Base-by-base conservation (phyloP, 805 yeast species). In the Schwanniomyces occidentalis region DNA sequence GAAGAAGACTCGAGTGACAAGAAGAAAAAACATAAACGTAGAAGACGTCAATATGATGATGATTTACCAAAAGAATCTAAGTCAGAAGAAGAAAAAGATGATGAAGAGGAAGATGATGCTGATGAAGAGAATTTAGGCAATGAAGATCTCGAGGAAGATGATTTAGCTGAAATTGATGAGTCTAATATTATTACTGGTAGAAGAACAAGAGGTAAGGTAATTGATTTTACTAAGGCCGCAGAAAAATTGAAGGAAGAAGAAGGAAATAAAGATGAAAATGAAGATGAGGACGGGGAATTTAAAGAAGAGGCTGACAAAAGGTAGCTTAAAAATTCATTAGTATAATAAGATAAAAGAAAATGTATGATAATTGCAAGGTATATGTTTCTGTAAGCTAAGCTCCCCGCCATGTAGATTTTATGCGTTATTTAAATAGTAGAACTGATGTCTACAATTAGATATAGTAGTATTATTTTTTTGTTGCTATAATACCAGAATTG, bases 171-270 rank as follows among this genome's bases (percentile, higher is more conserved):
- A 61, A 85, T 89, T 46, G 95, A 86, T 53, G 71, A 83, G 24
- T 67, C 88, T 24, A 90, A 89, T 62, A 88, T 89, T 56, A 88
- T 88, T 45, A 65, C 78, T 12, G 93, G 95, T 9, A 75, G 95
- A 63, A 85, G 96, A 69, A 89, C 96, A 6, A 77, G 97, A 48
- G 95, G 96, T 10, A 84, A 81, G 53, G 84, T 82, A 13, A 83
- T 90, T 48, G 96, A 89, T 62, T 89, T 84, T 59, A 71, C 78
- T 38, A 82, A 85, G 62, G 88, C 95, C 10, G 85, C 88, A 14
- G 84, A 78, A 46, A 76, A 85, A 54, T 61, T 86, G 49, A 79
- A 75, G 34, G 65, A 63, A 32, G 82, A 77, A 38, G 67, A 65
- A 25, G 63, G 61, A 13, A 60, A 48, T 8, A 61, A 56, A 17